Evolutionary conservation across 306 rosid species (phyloP), one percentile per base, ranked within the genome.

Genomic region (Fagus crenata): DNA sequence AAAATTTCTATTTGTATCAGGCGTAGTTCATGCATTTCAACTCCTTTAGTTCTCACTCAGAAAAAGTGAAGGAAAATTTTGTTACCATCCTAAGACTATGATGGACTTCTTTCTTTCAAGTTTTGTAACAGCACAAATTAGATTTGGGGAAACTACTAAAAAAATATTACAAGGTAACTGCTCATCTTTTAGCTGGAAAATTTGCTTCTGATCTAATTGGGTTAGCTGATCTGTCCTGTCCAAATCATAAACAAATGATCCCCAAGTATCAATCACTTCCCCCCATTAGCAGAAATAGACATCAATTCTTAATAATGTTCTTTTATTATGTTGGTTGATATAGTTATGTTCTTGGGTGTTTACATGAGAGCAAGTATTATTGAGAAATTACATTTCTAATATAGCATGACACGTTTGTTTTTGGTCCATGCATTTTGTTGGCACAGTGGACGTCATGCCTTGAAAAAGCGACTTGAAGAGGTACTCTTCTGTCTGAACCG

Each of bases 391-490:
- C 8, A 14, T 39, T 6, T 7, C n/a, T 17, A 7, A 39, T 39
- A 37, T 61, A 39, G 71, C n/a, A 5, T 22, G 53, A 55, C 56
- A 64, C 53, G 75, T 46, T 36, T 69, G 69, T 35, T 8, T 56
- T 42, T 37, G 33, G 75, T 55, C 7, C 67, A 46, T 84, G 56
- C 17, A 54, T 54, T 59, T 67, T 49, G 56, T 58, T 82, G 83
- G 64, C 84, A 81, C 81, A 96, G 99, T 83, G 99, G 99, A 40
- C 98, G 99, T 60, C 99, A 96, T 84, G 99, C 99, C 78, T 78
- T 96, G 86, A 89, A 73, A 82, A 87, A 75, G 73, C 89, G 83
- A 69, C 96, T 96, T 81, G 89, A 81, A 72, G 93, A 92, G 98
- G 99, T 96, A 86, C 67, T 15, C 41, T 75, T 68, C 77, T 61